Evolutionary conservation across 73 alveolate species (phyloP).

Genomic region (Paraurostyla sp.): DNA sequence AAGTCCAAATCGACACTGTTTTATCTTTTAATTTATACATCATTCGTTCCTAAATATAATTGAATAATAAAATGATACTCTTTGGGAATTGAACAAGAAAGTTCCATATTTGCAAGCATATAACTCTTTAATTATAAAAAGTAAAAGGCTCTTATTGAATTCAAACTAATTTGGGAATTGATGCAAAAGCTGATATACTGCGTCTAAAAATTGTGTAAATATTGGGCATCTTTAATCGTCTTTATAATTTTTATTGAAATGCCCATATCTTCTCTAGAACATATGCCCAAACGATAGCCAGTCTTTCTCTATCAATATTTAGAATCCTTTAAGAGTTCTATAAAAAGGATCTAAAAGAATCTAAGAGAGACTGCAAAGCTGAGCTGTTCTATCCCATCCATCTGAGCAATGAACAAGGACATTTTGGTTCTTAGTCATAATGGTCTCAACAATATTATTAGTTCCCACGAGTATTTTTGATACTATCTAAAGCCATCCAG

Average conservation of each 20-base stretch:
- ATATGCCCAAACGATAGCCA: conserved; percentile 97
- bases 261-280: conserved; percentile 94
- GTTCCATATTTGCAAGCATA: conserved; percentile 93
- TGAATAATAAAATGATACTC: too few species aligned
- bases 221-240: conserved; percentile 95
- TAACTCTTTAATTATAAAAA: conserved; percentile 87
- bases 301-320: conserved; percentile 94
- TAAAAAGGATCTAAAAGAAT: conserved; percentile 93
- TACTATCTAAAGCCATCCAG: conserved; percentile 91
- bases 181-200: conserved; percentile 85
- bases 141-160: conserved; percentile 85
- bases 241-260: conserved; percentile 74
- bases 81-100: conserved; percentile 90
- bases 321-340: conserved; percentile 96
- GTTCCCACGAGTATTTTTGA: conserved; percentile 83
- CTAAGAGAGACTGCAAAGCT: conserved; percentile 91
- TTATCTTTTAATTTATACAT: conserved; percentile 25
- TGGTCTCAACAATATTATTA: conserved; percentile 62
- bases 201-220: conserved; percentile 94
- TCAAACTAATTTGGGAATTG: conserved; percentile 93
- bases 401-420: conserved; percentile 98
- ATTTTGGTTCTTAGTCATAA: conserved; percentile 67
- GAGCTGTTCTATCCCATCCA: conserved; percentile 99
- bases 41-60: too few species aligned
- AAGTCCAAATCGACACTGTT: conserved; percentile 74